Conservation (phyloP, 495 filamentous ascomycete species). For the Rostrohypoxylon terebratum region DNA sequence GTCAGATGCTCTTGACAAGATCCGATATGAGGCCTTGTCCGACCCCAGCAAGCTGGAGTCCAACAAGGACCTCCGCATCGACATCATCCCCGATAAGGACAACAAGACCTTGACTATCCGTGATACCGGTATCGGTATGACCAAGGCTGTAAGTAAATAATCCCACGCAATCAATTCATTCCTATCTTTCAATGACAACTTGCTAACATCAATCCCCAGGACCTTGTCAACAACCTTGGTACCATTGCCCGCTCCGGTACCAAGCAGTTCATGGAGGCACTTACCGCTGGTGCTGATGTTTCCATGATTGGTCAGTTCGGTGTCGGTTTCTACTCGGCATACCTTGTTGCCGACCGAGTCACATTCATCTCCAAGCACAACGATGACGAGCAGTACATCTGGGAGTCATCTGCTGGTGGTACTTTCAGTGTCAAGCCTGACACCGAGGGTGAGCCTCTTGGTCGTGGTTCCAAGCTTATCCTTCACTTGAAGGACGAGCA, state of each 20-base stretch:
- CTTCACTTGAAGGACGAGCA: conserved; percentile 99
- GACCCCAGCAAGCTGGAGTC: conserved; percentile 96
- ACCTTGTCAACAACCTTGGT: conserved; percentile 99
- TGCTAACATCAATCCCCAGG: conserved; percentile 59
- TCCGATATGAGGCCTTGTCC: conserved; percentile 96
- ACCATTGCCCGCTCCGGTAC: conserved; percentile 99
- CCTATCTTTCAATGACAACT: not conserved
- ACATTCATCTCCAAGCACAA: conserved; percentile 98
- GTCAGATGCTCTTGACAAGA: conserved; percentile 99
- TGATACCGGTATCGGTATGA: conserved; percentile 99
- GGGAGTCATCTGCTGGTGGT: conserved; percentile 97
- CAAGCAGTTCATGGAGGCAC: conserved; percentile 99
- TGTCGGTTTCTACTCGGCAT: conserved; percentile 99
- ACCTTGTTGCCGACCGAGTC: conserved; percentile 97
- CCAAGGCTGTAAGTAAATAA: conserved; percentile 86
- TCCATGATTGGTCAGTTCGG: conserved; percentile 99
- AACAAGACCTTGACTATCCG: conserved; percentile 96
- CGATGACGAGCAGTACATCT: conserved; percentile 99
- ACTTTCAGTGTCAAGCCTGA: conserved; percentile 95
- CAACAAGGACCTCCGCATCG: conserved; percentile 96
- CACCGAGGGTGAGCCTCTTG: conserved; percentile 88
- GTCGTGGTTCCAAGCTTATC: conserved; percentile 97
- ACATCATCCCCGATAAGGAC: conserved; percentile 97
- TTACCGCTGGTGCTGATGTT: conserved; percentile 97
- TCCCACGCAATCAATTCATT: not conserved